phyloP scores from a whole-genome alignment of 257 asterid genomes.

The Solanum pimpinellifolium region DNA sequence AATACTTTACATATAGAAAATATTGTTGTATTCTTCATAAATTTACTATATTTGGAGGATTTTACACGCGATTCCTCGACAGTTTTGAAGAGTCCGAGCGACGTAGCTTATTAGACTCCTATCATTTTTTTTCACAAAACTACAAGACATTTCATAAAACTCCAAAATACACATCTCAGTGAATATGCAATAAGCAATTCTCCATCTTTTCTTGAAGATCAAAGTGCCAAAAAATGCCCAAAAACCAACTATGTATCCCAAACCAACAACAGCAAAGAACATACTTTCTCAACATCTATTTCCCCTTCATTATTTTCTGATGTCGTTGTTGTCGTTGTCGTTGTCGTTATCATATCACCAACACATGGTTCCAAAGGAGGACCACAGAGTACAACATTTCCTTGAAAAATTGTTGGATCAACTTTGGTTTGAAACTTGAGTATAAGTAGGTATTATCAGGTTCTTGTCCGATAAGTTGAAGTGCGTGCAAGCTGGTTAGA shows the following conservation, averaged over 20 bases:
- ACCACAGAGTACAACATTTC: constrained; percentile 22
- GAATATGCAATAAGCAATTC: constrained; percentile 10
- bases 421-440: constrained; percentile 10
- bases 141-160: background rate
- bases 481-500: background rate
- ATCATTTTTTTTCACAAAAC: background rate
- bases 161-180: background rate
- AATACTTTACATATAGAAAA: background rate
- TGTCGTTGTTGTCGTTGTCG: background rate
- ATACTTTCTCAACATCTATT: constrained; percentile 7
- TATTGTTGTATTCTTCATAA: no score
- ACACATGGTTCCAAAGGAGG: constrained; percentile 7
- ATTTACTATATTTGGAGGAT: no score
- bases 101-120: background rate
- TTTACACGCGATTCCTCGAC: no score
- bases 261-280: constrained; percentile 2
- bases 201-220: constrained; percentile 18
- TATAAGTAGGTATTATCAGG: background rate
- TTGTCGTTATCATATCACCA: background rate
- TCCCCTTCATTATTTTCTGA: background rate
- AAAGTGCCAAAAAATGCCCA: constrained; percentile 20
- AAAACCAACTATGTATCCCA: constrained; percentile 15
- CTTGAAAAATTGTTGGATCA: constrained; percentile 21
- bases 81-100: no score
- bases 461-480: background rate